Evolutionary conservation across 768 basidiomycete species (phyloP).

Genomic region (Suillus americanus): DNA sequence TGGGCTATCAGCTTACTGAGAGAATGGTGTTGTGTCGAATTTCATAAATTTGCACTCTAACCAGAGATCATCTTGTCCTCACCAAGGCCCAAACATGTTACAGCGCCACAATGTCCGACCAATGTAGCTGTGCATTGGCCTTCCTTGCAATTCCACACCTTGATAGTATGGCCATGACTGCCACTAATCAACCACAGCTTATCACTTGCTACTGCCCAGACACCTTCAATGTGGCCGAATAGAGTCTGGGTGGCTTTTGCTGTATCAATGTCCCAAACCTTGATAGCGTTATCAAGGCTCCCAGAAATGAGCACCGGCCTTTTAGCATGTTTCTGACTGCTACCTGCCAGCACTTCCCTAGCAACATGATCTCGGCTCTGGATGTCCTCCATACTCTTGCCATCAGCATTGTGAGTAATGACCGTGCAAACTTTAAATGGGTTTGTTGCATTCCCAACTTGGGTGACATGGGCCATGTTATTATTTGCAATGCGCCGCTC

Average conservation of each 20-base stretch:
- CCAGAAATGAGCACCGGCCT: constrained; percentile 85
- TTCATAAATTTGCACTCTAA: too few relatives aligned
- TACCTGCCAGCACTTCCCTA: constrained; percentile 4
- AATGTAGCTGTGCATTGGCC: constrained; percentile 86
- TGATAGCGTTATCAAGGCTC: constrained; percentile 92
- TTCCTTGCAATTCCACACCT: constrained; percentile 94
- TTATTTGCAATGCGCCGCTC: constrained; percentile 15
- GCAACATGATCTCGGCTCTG: constrained; percentile 7
- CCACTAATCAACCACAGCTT: constrained; percentile 89
- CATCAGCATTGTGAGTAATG: constrained; percentile 25
- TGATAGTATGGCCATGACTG: constrained; percentile 96
- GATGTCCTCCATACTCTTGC: constrained; percentile 17
- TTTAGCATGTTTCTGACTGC: constrained; percentile 31
- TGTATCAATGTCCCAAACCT: constrained; percentile 92
- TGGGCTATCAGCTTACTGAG: too few relatives aligned
- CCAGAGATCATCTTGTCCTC: constrained; percentile 98
- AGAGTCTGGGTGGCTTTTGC: constrained; percentile 77
- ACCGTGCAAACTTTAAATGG: constrained; percentile 28
- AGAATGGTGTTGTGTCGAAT: too few relatives aligned
- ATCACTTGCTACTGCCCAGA: constrained; percentile 94
- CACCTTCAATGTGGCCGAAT: constrained; percentile 98
- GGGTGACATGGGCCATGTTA: constrained; percentile 16
- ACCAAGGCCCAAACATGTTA: constrained; percentile 84
- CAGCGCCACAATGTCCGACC: constrained; percentile 92
- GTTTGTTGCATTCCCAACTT: constrained; percentile 13